Evolutionary conservation across 2,329 filamentous ascomycete species (phyloP).

Genomic region (Purpureocillium takamizusanense): DNA sequence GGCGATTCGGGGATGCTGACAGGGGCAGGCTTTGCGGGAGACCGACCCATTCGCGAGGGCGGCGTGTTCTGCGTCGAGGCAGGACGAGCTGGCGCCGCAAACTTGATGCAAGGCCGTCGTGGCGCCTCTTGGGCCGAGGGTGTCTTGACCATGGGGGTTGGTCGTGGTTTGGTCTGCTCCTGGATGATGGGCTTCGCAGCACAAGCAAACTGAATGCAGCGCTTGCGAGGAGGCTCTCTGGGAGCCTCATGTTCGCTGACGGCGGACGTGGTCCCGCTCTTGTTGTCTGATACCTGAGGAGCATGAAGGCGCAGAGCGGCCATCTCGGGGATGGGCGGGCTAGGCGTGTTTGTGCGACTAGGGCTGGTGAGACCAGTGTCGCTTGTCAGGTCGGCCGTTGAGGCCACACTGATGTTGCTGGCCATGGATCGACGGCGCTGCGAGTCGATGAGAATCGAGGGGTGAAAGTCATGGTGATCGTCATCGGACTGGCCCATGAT

Average conservation of each 20-base stretch:
- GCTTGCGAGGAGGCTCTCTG: constrained; percentile 49
- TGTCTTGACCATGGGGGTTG: constrained; percentile 22
- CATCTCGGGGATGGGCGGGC: constrained; percentile 65
- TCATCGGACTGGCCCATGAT: constrained; percentile 61
- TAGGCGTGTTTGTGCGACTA: constrained; percentile 78
- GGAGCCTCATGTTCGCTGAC: constrained; percentile 25
- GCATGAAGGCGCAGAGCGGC: constrained; percentile 31
- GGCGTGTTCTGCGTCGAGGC: constrained; percentile 29
- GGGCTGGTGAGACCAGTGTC: constrained; percentile 88
- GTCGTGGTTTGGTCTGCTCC: constrained; percentile 25
- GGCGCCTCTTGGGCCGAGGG: constrained; percentile 28
- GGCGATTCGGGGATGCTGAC: constrained; percentile 15
- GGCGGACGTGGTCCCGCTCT: constrained; percentile 14
- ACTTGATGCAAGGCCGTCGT: constrained; percentile 61
- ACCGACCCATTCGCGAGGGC: constrained; percentile 14
- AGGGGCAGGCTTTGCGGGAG: constrained; percentile 4
- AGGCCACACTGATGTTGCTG: constrained; percentile 72
- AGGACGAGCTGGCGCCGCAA: constrained; percentile 57
- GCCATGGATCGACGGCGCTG: constrained; percentile 56
- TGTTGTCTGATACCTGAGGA: constrained; percentile 16
- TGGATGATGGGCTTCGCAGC: constrained; percentile 49
- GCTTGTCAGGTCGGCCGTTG: constrained; percentile 87
- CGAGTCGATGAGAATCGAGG: constrained; percentile 23
- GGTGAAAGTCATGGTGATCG: constrained; percentile 29
- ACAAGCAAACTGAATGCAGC: constrained; percentile 90